phyloP scores from a whole-genome alignment of 768 basidiomycete genomes.

The Mycena metata region DNA sequence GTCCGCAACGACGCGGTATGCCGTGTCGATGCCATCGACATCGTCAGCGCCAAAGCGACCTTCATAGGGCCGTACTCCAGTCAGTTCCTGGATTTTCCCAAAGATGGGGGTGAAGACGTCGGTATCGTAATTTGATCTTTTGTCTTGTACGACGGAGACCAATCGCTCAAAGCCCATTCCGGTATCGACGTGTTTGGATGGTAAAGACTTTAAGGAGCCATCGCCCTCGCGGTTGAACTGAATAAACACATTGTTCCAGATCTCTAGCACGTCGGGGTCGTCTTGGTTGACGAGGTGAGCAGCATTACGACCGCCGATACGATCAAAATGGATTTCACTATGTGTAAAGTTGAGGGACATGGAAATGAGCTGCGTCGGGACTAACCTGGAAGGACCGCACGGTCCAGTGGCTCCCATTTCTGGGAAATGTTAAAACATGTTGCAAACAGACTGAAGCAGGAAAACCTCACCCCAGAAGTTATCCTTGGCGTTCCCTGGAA shows the following conservation, averaged over 20 bases:
- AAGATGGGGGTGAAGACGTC: conserved; percentile 96
- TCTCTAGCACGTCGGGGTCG: conserved; percentile 96
- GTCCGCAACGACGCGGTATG: conserved; percentile 97
- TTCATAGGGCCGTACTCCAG: conserved; percentile 87
- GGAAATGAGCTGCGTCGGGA: conserved; percentile 9
- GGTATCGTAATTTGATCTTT: conserved; percentile 96
- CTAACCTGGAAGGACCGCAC: conserved; percentile 94
- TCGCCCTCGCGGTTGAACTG: conserved; percentile 97
- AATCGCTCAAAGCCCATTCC: conserved; percentile 99
- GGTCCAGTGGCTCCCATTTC: conserved; percentile 99
- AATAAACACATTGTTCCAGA: conserved; percentile 99
- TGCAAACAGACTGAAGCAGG: not conserved
- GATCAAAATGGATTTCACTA: conserved; percentile 97
- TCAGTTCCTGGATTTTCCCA: conserved; percentile 86
- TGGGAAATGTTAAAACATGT: conserved; percentile 47
- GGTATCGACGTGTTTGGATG: conserved; percentile 96
- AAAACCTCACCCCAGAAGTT: conserved; percentile 94
- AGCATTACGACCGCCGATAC: conserved; percentile 97
- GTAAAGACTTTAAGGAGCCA: conserved; percentile 82
- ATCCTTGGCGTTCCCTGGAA: conserved; percentile 95
- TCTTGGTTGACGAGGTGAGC: conserved; percentile 94
- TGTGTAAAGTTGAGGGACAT: conserved; percentile 13
- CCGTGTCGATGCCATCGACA: conserved; percentile 94
- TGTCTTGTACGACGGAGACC: conserved; percentile 93
- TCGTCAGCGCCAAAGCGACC: conserved; percentile 98